These are phyloP conservation scores for Chlorella sp. DNA, from an alignment of 139 green algal genomes.

Conservation along the genomic window DNA sequence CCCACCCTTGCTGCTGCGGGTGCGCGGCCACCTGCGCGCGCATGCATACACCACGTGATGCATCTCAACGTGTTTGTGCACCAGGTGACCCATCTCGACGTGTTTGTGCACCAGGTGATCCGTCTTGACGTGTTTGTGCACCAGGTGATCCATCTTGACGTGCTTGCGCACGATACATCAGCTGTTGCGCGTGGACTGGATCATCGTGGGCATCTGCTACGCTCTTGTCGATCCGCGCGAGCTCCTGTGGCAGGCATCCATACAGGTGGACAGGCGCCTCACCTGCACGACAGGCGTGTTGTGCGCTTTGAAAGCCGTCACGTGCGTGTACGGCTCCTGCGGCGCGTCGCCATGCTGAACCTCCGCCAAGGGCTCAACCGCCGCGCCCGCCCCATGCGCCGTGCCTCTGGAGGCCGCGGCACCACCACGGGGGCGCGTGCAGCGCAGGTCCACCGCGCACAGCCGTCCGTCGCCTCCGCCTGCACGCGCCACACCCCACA, in stretches of 20 bases:
- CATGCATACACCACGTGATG: no score
- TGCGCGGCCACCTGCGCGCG: not conserved
- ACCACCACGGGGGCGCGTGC: not conserved
- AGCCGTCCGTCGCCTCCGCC: not conserved
- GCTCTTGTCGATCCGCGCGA: no score
- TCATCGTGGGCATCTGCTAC: no score
- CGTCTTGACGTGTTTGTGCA: not conserved
- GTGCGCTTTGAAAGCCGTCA: no score
- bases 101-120: not conserved
- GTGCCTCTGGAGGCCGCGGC: not conserved
- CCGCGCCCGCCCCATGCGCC: no score
- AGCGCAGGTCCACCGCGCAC: not conserved
- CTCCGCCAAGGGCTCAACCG: not conserved
- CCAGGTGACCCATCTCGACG: not conserved
- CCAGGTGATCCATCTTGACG: not conserved
- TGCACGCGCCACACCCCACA: not conserved
- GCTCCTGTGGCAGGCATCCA: no score
- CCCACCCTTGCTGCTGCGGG: not conserved
- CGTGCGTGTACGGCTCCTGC: no score
- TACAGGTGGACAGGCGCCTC: no score
- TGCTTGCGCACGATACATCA: not conserved
- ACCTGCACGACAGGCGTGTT: no score
- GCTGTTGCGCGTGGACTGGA: no score
- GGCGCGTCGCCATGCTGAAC: not conserved
- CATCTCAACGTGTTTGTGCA: no score